Evolutionary conservation across 805 yeast genomes (phyloP), one percentile per base, ranked within the genome.

Genomic region (Candida peoriensis): DNA sequence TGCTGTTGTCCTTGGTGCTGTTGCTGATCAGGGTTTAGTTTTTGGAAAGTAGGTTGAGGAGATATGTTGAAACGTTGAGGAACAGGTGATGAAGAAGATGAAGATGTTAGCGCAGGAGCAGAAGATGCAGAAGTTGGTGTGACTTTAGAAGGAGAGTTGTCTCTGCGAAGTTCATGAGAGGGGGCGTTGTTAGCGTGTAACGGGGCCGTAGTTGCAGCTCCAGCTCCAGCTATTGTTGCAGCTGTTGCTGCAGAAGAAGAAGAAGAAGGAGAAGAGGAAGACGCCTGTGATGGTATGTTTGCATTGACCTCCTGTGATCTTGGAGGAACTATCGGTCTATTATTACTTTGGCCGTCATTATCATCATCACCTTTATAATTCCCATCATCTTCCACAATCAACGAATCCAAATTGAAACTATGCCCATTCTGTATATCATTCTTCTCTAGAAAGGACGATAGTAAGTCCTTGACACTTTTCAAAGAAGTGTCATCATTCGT

Each of bases 341-440:
- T 21, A 21, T 21, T 21, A 21, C n/a, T 24, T 24, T 11, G 3
- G 6, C n/a, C 19, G n/a, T 14, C 15, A 16, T 31, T 30, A 23
- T 15, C 28, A 23, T 11, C 17, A 12, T 30, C 20, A 19, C 22
- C 38, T 19, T 34, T 37, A 27, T 14, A 30, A 23, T 20, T 32
- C 38, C 30, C 24, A 20, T 34, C 37, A 20, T 37, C 24, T 11
- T 34, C 37, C 17, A 35, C 45, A 12, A 38, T 19, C 12, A 66
- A 46, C 10, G 54, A 45, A 5, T 46, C 35, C 14, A 47, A 24
- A 28, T 63, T 65, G 42, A 72, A 66, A 18, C 48, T 57, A 16
- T 54, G 58, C 6, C 69, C 73, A 43, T 69, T 68, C 41, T 67
- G 72, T 5, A 77, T 48, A 45, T 74, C 80, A 44, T 76, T 74